These are phyloP conservation scores for Paramecium biaurelia DNA, from an alignment of 73 alveolate species.

Conservation along the genomic window DNA sequence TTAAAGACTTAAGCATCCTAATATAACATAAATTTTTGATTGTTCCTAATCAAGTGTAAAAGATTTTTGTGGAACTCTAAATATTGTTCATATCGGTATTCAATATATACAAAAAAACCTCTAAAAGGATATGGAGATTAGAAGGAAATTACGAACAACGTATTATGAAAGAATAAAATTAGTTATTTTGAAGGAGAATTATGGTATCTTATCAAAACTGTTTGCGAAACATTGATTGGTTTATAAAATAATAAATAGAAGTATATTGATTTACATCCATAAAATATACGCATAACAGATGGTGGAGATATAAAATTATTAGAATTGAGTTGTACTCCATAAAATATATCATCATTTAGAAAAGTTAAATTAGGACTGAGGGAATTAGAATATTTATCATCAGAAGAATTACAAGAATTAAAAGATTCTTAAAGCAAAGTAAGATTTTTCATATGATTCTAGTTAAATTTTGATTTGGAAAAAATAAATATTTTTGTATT, in stretches of 20 bases:
- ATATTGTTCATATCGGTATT: slow-evolving; percentile 18
- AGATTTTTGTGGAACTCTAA: slow-evolving; percentile 12
- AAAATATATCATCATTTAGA: neutral
- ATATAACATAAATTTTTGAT: neutral
- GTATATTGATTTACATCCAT: slow-evolving; percentile 19
- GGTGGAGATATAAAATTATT: slow-evolving; percentile 13
- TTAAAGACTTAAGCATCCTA: neutral
- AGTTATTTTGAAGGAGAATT: slow-evolving; percentile 19
- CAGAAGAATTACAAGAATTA: neutral
- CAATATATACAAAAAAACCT: neutral
- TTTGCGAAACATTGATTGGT: neutral
- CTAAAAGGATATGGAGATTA: neutral
- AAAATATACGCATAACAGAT: slow-evolving; percentile 10
- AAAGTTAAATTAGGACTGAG: neutral
- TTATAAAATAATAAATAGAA: neutral
- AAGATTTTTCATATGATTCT: neutral
- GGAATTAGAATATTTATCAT: slow-evolving; percentile 23
- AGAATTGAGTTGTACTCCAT: neutral
- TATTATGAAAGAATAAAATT: neutral
- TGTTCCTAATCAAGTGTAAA: neutral
- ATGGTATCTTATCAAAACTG: slow-evolving; percentile 17
- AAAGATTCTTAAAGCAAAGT: neutral
- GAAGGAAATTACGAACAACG: neutral
- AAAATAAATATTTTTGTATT: neutral
- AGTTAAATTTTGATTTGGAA: neutral